These are phyloP conservation scores for Gossypium schwendimanii DNA, from an alignment of 441 rosid genomes.

Conservation along the genomic window DNA sequence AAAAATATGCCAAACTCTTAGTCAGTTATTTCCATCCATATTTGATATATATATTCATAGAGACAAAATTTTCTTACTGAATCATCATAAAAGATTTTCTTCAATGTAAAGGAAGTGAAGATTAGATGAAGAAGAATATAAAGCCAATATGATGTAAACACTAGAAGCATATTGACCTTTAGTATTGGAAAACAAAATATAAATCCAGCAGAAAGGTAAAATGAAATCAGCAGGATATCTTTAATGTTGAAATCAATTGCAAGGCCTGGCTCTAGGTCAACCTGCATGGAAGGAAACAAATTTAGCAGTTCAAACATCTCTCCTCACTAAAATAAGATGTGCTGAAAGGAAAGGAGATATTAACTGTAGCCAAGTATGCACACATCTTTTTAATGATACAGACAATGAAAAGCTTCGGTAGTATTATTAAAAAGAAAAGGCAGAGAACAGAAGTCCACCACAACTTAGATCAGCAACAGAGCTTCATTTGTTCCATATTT, in stretches of 20 bases:
- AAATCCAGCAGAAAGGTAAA: conserved; percentile 11
- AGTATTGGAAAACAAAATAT: neutral
- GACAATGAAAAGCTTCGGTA: neutral
- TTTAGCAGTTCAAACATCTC: conserved; percentile 8
- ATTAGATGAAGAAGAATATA: neutral
- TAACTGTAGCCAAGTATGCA: neutral
- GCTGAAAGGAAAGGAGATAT: neutral
- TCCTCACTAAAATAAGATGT: neutral
- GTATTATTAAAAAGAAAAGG: neutral
- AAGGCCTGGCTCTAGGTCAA: conserved; percentile 63
- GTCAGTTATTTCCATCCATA: neutral
- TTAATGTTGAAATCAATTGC: conserved; percentile 73
- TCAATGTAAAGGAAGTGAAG: neutral
- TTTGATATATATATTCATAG: neutral
- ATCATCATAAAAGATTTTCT: neutral
- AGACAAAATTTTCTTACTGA: neutral
- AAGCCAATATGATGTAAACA: neutral
- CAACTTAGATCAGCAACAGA: neutral
- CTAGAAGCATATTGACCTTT: neutral
- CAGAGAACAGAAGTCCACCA: neutral
- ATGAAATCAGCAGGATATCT: conserved; percentile 68
- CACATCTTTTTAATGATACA: neutral
- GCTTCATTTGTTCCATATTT: conserved; percentile 4
- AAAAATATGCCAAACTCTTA: neutral
- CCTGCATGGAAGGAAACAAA: conserved; percentile 42